A percentile compares a stretch with the other conserved stretches of the same genome.
Evolutionary conservation across 331 rosid genomes (phyloP).

Genomic region (Phaseolus coccineus): DNA sequence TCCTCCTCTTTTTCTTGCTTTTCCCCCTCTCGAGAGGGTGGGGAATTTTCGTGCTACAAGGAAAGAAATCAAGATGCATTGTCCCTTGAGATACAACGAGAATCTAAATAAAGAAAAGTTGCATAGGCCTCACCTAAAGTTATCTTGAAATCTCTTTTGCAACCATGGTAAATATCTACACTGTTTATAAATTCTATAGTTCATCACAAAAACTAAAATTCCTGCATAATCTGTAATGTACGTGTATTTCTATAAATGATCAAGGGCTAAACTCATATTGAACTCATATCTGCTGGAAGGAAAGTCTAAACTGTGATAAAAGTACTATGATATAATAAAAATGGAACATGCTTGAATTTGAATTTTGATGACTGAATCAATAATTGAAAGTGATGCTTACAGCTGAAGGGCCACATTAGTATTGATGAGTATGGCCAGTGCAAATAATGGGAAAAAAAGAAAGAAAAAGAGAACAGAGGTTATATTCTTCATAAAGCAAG

Average conservation of each 20-base stretch:
- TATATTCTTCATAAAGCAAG: constrained; percentile 48
- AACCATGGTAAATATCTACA: constrained; percentile 7
- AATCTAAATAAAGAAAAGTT: constrained; percentile 42
- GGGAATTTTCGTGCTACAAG: constrained; percentile 27
- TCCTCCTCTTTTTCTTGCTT: constrained; percentile 10
- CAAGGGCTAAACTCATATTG: not conserved
- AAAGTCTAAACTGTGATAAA: not conserved
- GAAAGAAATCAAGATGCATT: constrained; percentile 46
- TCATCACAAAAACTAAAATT: constrained; percentile 5
- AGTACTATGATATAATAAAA: no score
- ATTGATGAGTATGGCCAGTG: constrained; percentile 25
- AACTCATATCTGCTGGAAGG: not conserved
- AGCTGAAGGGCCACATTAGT: constrained; percentile 43
- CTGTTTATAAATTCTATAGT: not conserved
- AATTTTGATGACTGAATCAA: constrained; percentile 41
- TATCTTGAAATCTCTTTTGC: constrained; percentile 45
- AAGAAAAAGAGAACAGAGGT: constrained; percentile 40
- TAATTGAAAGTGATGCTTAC: constrained; percentile 27
- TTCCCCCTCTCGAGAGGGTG: constrained; percentile 31
- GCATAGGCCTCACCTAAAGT: constrained; percentile 50
- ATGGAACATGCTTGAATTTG: not conserved
- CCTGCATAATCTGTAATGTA: not conserved
- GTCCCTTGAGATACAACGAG: constrained; percentile 47
- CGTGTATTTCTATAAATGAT: not conserved
- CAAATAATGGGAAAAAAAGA: constrained; percentile 40